Evolutionary conservation across 306 rosid species (phyloP), one percentile per base, ranked within the genome.

Genomic region (Mucuna pruriens): DNA sequence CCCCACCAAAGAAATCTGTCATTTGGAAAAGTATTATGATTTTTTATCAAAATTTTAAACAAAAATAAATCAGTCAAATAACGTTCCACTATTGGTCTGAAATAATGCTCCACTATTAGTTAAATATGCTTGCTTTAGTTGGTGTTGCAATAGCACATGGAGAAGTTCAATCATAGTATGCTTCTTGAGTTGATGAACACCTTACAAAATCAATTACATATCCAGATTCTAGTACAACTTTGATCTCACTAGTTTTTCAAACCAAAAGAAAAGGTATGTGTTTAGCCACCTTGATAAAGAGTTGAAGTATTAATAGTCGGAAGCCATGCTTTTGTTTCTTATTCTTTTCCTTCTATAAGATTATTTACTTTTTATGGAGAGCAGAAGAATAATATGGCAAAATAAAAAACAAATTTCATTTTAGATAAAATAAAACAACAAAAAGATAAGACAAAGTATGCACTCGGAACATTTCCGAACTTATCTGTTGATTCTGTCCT

Each of bases 31-130:
- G 6, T 31, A 33, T 16, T 60, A 2, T 23, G 9, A 29, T 26
- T 0, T 26, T 60, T 60, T 26, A 26, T 25, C 19, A 26, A 60
- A 60, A 60, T 25, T 3, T 58, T 58, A 25, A 25, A 19, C 29
- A 20, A 54, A 63, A 33, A 7, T 33, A 33, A 16, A 72, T 33
- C 5, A 17, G 6, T 4, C 12, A 19, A 63, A 7, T 62, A 62
- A 31, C 16, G 45, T 25, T 63, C 25, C 69, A 63, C 44, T 63
- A 6, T 12, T 60, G 9, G 10, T 62, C 68, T 13, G 42, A 62
- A 61, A 62, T 58, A 31, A 52, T 44, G 60, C 40, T 8, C 64
- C 72, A 60, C 31, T 26, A 79, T 55, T 80, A 29, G 51, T 42
- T 22, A 39, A 10, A 42, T 57, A 61, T 76, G 73, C 15, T 19